Evolutionary conservation across 495 filamentous ascomycete genomes (phyloP), one percentile per base, ranked within the genome.

Genomic region (Penicillium salamii): DNA sequence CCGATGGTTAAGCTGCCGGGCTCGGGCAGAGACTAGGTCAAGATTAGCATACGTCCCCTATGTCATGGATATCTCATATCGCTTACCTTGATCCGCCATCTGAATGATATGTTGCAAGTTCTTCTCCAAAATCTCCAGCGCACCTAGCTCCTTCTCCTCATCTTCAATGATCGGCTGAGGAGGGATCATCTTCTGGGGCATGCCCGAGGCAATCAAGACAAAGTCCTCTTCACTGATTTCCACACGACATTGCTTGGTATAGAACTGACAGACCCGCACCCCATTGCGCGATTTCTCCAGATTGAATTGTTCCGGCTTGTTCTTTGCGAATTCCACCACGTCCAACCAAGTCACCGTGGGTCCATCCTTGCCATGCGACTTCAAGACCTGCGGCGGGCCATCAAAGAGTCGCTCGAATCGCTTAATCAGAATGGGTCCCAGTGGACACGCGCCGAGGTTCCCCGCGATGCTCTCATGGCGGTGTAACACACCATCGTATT

Each of bases 181-280:
- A 13, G 90, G 86, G 24, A 88, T 88, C 69, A 95, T 83, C 68
- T 89, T 85, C 67, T 93, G 87, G 13, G 89, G 82, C 52, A 87
- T 86, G 23, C 90, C 90, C 13, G 86, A 90, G 19, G 79, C 76
- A 59, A 95, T 89, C 46, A 95, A 69, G 31, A 88, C 76, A 71
- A 83, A 93, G 61, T 95, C 90, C 61, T 92, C 89, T 65, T 93
- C 89, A 29, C 83, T 84, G 52, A 95, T 92, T 66, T 95, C 89
- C 28, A 93, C 87, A 19, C 85, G 79, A 55, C 84, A 81, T 53
- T 89, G 86, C 57, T 90, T 90, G 39, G 89, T 83, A 52, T 85
- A 81, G 65, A 93, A 91, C 49, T 88, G 88, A 53, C 90, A 92
- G 26, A 84, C 82, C 17, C 82, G 81, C 49, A 78, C 69, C 0